Conservation (phyloP, 164 flowering plant species). For the Tinospora cordifolia region DNA sequence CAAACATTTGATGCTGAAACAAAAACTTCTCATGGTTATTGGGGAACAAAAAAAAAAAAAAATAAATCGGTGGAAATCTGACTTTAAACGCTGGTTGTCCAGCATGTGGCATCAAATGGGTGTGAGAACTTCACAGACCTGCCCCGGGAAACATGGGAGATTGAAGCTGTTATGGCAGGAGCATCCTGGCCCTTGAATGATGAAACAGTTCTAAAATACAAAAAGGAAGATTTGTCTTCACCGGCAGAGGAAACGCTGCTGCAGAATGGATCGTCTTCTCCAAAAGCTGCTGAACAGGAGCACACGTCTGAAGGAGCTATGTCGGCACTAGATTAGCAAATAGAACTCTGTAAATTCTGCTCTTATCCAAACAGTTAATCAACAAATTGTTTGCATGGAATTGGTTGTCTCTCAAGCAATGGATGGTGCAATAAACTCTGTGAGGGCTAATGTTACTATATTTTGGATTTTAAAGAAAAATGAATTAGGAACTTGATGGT, state of each 20-base stretch:
- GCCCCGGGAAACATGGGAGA: slow-evolving; percentile 64
- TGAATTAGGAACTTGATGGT: too few species aligned
- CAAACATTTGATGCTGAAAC: too few species aligned
- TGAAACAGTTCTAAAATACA: slow-evolving; percentile 6
- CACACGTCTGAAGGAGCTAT: background rate
- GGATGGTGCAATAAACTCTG: too few species aligned
- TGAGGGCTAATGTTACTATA: too few species aligned
- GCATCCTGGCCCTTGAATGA: slow-evolving; percentile 65
- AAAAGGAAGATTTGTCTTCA: background rate
- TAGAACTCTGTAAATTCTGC: background rate
- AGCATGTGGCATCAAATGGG: slow-evolving; percentile 68
- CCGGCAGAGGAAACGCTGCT: background rate
- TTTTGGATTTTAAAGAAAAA: too few species aligned
- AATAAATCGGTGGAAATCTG: background rate
- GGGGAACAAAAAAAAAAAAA: background rate
- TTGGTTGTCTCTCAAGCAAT: too few species aligned
- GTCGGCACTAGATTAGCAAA: background rate
- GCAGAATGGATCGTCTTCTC: background rate
- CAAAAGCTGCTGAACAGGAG: background rate
- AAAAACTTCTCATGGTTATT: background rate
- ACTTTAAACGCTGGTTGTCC: background rate
- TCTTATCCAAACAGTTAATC: too few species aligned
- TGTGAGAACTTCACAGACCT: slow-evolving; percentile 67
- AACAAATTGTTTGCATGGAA: too few species aligned
- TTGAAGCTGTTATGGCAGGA: slow-evolving; percentile 93